Evolutionary conservation across 2,329 filamentous ascomycete genomes (phyloP).

Genomic region (Exophiala calicioides): DNA sequence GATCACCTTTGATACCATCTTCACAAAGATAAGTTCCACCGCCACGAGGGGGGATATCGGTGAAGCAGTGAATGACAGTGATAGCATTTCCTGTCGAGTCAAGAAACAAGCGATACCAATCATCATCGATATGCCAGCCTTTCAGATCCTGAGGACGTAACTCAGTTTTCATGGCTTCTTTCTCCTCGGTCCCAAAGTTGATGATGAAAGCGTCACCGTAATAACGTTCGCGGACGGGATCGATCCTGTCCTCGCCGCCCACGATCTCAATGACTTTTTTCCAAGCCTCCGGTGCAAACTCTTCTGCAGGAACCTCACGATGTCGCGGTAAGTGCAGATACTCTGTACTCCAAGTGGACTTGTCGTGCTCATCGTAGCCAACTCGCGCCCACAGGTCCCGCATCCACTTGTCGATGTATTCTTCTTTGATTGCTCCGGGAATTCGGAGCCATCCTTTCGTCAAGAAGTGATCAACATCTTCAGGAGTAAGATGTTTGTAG

Average conservation of each 20-base stretch:
- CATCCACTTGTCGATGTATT: slow-evolving; percentile 13
- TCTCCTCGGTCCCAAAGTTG: slow-evolving; percentile 8
- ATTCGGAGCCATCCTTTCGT: slow-evolving; percentile 9
- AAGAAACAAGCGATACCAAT: slow-evolving; percentile 11
- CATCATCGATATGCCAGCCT: slow-evolving; percentile 9
- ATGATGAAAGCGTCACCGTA: slow-evolving; percentile 8
- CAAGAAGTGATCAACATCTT: slow-evolving; percentile 4
- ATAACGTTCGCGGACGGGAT: slow-evolving; percentile 2
- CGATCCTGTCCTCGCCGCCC: slow-evolving; percentile 4
- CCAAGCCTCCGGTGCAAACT: slow-evolving; percentile 6
- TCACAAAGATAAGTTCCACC: slow-evolving; percentile 5
- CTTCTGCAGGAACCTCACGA: slow-evolving; percentile 9
- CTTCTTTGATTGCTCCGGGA: neutral
- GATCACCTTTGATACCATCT: slow-evolving; percentile 9
- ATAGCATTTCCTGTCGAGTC: slow-evolving; percentile 7
- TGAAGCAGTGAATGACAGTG: slow-evolving; percentile 9
- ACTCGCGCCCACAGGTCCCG: slow-evolving; percentile 6
- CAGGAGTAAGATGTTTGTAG: slow-evolving; percentile 8
- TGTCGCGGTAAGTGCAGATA: slow-evolving; percentile 6
- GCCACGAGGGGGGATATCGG: slow-evolving; percentile 3
- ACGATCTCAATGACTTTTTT: slow-evolving; percentile 7
- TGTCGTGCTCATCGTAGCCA: slow-evolving; percentile 5
- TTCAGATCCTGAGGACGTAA: slow-evolving; percentile 4
- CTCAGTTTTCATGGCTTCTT: neutral
- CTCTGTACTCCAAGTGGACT: slow-evolving; percentile 3